These are phyloP conservation scores for Colletotrichum destructivum DNA, from an alignment of 2,329 filamentous ascomycete genomes.

Conservation along the genomic window DNA sequence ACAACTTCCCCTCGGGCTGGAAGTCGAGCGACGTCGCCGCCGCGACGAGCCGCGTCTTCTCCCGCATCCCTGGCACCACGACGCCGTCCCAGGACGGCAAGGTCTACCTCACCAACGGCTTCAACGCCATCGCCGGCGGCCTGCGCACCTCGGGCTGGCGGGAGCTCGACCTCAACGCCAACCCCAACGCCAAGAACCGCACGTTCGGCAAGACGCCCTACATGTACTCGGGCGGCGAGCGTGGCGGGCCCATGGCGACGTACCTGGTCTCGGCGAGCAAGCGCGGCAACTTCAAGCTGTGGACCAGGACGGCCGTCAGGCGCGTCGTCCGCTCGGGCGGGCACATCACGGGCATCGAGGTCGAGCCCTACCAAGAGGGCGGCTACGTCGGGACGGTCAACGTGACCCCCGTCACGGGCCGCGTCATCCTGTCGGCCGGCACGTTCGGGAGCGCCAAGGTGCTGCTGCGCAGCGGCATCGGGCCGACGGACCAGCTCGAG, in stretches of 20 bases:
- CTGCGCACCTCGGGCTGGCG: slow-evolving; percentile 74
- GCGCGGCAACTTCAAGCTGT: slow-evolving; percentile 76
- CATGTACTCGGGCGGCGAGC: slow-evolving; percentile 77
- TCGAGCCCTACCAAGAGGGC: slow-evolving; percentile 68
- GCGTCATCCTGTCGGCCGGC: slow-evolving; percentile 78
- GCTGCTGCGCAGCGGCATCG: slow-evolving; percentile 78
- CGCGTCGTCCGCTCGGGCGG: slow-evolving; percentile 76
- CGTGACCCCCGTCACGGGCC: slow-evolving; percentile 71
- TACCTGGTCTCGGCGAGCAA: slow-evolving; percentile 76
- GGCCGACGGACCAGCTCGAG: slow-evolving; percentile 71
- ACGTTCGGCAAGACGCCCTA: slow-evolving; percentile 76
- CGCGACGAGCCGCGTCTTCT: slow-evolving; percentile 75
- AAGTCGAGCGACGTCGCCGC: slow-evolving; percentile 73
- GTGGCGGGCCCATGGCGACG: slow-evolving; percentile 79
- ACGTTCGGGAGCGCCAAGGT: slow-evolving; percentile 80
- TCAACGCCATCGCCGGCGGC: slow-evolving; percentile 72
- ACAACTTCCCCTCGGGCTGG: slow-evolving; percentile 82
- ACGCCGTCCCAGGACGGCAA: slow-evolving; percentile 76
- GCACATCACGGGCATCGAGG: slow-evolving; percentile 76
- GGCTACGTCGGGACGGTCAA: slow-evolving; percentile 74
- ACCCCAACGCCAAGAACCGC: slow-evolving; percentile 75
- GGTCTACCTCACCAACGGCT: slow-evolving; percentile 78
- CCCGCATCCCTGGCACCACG: slow-evolving; percentile 79
- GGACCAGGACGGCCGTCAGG: slow-evolving; percentile 76
- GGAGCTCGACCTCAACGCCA: slow-evolving; percentile 71